Evolutionary conservation across 257 asterid genomes (phyloP).

Genomic region (Solanum chmielewskii): DNA sequence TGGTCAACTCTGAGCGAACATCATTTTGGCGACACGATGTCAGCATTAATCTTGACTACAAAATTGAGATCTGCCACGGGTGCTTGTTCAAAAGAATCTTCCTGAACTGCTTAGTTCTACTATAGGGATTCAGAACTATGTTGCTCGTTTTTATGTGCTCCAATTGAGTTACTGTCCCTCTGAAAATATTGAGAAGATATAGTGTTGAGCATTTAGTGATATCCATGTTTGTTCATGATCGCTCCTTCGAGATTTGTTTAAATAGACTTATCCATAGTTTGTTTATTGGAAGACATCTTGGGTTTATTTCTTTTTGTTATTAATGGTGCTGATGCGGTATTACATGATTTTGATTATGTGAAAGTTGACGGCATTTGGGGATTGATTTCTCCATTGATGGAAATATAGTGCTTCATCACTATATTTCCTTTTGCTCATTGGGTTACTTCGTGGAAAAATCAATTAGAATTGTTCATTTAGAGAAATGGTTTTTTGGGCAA

Average conservation of each 20-base stretch:
- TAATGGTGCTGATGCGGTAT: not conserved
- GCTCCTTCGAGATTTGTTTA: not conserved
- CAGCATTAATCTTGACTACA: too few species aligned
- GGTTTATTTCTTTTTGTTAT: not conserved
- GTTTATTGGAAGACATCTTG: too few species aligned
- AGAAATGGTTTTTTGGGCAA: too few species aligned
- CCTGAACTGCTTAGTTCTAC: too few species aligned
- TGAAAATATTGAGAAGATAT: not conserved
- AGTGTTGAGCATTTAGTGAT: not conserved
- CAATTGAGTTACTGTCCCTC: not conserved
- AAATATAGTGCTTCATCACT: not conserved
- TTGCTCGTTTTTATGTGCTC: not conserved
- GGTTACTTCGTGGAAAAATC: not conserved
- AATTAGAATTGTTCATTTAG: too few species aligned
- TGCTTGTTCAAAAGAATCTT: too few species aligned
- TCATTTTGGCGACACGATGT: too few species aligned
- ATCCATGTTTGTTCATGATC: not conserved
- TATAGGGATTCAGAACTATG: too few species aligned
- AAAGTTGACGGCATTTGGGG: not conserved
- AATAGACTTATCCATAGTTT: not conserved
- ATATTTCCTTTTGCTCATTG: not conserved
- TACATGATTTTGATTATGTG: not conserved
- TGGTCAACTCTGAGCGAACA: too few species aligned
- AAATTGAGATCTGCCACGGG: too few species aligned
- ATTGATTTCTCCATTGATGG: not conserved